A percentile compares a stretch with the other conserved stretches of the same genome.
Evolutionary conservation across 176 grass and related monocot genomes (phyloP).

Genomic region (Thinopyrum elongatum): DNA sequence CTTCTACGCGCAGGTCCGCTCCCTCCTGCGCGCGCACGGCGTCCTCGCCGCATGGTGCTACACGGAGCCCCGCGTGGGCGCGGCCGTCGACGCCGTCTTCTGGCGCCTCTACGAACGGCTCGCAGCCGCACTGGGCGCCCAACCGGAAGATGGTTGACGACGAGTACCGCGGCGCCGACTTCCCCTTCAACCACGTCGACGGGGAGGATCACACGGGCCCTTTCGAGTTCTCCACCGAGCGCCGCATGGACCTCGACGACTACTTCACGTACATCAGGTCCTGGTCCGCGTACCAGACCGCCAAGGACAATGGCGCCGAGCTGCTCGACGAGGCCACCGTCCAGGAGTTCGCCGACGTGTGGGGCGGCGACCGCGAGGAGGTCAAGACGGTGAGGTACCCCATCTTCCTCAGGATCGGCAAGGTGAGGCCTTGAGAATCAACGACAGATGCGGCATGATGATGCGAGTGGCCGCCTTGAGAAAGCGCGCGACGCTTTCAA

Average conservation of each 20-base stretch:
- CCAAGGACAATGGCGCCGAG: slow-evolving; percentile 65
- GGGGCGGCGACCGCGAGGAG: slow-evolving; percentile 45
- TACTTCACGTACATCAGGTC: slow-evolving; percentile 80
- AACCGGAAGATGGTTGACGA: slow-evolving; percentile 66
- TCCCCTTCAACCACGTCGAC: slow-evolving; percentile 68
- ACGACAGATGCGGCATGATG: background rate
- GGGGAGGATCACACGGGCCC: slow-evolving; percentile 56
- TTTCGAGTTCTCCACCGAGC: slow-evolving; percentile 65
- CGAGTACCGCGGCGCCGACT: slow-evolving; percentile 52
- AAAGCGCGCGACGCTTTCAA: background rate
- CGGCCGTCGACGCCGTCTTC: slow-evolving; percentile 59
- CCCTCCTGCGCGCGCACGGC: slow-evolving; percentile 51
- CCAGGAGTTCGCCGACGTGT: slow-evolving; percentile 37
- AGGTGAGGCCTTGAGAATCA: slow-evolving; percentile 9
- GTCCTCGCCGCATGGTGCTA: slow-evolving; percentile 93
- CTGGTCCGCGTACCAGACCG: slow-evolving; percentile 91
- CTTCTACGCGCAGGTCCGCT: slow-evolving; percentile 59
- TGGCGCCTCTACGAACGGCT: slow-evolving; percentile 53
- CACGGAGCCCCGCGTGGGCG: slow-evolving; percentile 56
- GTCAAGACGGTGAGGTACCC: slow-evolving; percentile 65
- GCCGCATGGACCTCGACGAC: slow-evolving; percentile 46
- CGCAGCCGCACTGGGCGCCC: slow-evolving; percentile 61
- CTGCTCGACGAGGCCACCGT: slow-evolving; percentile 53
- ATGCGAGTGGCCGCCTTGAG: background rate
- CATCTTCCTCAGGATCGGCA: slow-evolving; percentile 84